Percentiles rank a stretch among this genome's conserved stretches.
These are phyloP conservation scores for Viola odorata DNA, from an alignment of 345 rosid species.

Conservation along the genomic window DNA sequence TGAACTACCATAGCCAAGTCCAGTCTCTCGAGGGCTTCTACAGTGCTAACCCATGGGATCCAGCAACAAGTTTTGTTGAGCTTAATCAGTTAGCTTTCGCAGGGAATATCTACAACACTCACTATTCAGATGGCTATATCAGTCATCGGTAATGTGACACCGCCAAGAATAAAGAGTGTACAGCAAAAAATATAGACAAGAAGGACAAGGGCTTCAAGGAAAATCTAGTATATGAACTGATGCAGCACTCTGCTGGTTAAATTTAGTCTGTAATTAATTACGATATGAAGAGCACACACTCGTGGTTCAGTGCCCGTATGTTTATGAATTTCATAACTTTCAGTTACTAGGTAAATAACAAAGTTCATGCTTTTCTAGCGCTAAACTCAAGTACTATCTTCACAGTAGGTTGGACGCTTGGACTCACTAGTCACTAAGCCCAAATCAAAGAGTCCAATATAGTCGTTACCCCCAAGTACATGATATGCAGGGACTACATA, in stretches of 20 bases:
- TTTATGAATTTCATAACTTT: not conserved
- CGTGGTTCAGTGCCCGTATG: not conserved
- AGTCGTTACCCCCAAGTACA: not conserved
- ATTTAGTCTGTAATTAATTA: not conserved
- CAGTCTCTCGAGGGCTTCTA: slow-evolving; percentile 22
- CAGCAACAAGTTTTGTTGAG: slow-evolving; percentile 21
- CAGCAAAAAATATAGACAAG: slow-evolving; percentile 8
- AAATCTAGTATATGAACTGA: not conserved
- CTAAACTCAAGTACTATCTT: no score
- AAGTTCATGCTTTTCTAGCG: not conserved
- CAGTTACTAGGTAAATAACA: no score
- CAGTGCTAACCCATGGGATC: slow-evolving; percentile 18
- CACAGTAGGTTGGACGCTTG: no score
- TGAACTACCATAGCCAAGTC: slow-evolving; percentile 20
- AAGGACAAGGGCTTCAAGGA: not conserved
- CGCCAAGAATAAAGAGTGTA: slow-evolving; percentile 2
- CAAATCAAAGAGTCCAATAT: not conserved
- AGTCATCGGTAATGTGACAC: not conserved
- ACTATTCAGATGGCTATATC: not conserved
- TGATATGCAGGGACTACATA: no score
- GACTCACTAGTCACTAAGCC: not conserved
- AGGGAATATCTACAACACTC: slow-evolving; percentile 8
- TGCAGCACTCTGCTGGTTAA: not conserved
- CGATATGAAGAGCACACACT: not conserved
- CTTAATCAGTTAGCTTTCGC: slow-evolving; percentile 21